Evolutionary conservation across 805 yeast genomes (phyloP), one percentile per base, ranked within the genome.

Genomic region (Starmerella kuoi): DNA sequence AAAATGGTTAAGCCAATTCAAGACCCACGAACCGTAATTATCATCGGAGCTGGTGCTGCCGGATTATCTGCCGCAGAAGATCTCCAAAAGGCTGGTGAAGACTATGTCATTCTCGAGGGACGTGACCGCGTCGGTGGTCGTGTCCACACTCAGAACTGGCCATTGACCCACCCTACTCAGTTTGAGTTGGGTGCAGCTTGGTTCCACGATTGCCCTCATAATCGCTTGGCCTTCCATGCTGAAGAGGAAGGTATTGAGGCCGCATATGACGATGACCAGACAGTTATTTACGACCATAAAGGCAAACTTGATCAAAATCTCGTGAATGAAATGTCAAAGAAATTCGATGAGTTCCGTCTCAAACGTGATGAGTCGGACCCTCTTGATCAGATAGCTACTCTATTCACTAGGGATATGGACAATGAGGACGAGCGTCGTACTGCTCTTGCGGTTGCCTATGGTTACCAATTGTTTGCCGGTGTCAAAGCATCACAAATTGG

Each of bases 21-120:
- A 9, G 46, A 27, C 17, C 37, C 41, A 17, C 35, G 31, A 12
- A 17, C 38, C 4, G 24, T 50, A 11, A 54, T 60, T 18, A 49
- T 60, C 12, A 46, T 60, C 19, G 63, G 63, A 9, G 63, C 60
- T 15, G 63, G 63, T 17, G 45, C 50, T 27, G 59, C 62, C 6
- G 63, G 63, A 19, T 47, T 60, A 17, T 38, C 56, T 33, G 61
- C 61, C 25, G 61, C 63, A 3, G 49, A 51, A 14, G 45, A 50
- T 30, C 47, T 59, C 17, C 46, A 49, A 23, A 42, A 34, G 27
- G 37, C 37, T 3, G 54, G 55, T 33, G 28, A 45, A 18, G 46
- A 47, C 30, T 52, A 57, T 24, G 34, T 58, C 3, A 38, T 59
- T 6, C 41, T 53, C 14, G 63, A 59, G 37, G 62, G 60, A 22